Base-by-base conservation (phyloP, 2,329 filamentous ascomycete genomes). In the Zarea fungicola region DNA sequence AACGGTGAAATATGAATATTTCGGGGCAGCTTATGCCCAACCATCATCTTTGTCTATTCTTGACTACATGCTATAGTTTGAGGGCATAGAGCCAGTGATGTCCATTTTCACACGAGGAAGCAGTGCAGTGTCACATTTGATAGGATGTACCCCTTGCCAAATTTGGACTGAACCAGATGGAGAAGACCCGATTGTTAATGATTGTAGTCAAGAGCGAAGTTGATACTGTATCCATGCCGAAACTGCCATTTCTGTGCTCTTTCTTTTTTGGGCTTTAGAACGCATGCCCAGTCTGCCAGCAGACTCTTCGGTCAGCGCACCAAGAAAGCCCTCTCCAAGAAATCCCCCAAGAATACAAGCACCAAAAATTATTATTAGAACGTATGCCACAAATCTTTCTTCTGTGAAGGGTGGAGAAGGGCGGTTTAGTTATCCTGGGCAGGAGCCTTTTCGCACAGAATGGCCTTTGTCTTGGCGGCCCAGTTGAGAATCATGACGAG, bases 1-100 rank as follows among this genome's bases (percentile, higher is more conserved):
- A 35, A n/a, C 34, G 31, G 26, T 46, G 43, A 34, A 39, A 46
- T 44, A 31, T 32, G 34, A 46, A 23, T 19, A 39, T 14, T n/a
- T n/a, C n/a, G 8, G 8, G 32, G 29, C 21, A 16, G 16, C 25
- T 11, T 23, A 23, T 36, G 42, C 42, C 28, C 42, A 26, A 2
- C 9, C 22, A 28, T 18, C 32, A 10, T 35, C 16, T 35, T 8
- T 9, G 13, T 32, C 29, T 5, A 6, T n/a, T n/a, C n/a, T n/a
- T n/a, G n/a, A n/a, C n/a, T n/a, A n/a, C n/a, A n/a, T n/a, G n/a
- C n/a, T n/a, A n/a, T n/a, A n/a, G n/a, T n/a, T n/a, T n/a, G n/a
- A n/a, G n/a, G n/a, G n/a, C n/a, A n/a, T n/a, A n/a, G n/a, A n/a
- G n/a, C n/a, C n/a, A n/a, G n/a, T n/a, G n/a, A n/a, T n/a, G n/a